Percentiles rank a stretch among this genome's conserved stretches.
phyloP scores from a whole-genome alignment of 2,329 filamentous ascomycete species.

The Eutypella sp. region DNA sequence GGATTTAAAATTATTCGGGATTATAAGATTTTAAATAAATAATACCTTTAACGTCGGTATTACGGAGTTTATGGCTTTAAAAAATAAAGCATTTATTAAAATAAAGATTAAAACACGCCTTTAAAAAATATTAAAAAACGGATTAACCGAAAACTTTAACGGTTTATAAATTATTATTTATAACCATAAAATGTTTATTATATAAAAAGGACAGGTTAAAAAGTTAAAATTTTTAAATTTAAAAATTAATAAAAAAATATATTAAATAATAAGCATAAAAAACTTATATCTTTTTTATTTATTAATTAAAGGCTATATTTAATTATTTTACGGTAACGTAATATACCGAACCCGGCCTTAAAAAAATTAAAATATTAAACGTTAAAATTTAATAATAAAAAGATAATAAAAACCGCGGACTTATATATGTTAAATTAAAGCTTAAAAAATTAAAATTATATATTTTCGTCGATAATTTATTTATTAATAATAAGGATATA shows the following conservation, averaged over 20 bases:
- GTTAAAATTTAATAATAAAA: too few species aligned
- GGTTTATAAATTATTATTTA: background rate
- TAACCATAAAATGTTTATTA: background rate
- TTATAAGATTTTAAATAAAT: too few species aligned
- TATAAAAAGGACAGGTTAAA: background rate
- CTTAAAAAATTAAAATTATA: too few species aligned
- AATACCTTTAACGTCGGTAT: background rate
- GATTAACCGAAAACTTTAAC: too few species aligned
- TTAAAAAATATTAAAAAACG: too few species aligned
- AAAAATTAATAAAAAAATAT: background rate
- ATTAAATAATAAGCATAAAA: constrained; percentile 3
- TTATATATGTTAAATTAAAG: too few species aligned
- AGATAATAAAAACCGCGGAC: too few species aligned
- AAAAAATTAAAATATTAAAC: background rate
- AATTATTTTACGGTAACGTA: background rate
- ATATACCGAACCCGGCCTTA: background rate
- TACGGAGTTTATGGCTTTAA: background rate
- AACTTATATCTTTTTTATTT: constrained; percentile 4
- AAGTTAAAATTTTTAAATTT: background rate
- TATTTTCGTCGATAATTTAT: background rate
- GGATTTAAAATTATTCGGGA: too few species aligned
- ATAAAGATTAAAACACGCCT: background rate
- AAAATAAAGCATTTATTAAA: background rate
- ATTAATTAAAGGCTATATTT: constrained; percentile 2
- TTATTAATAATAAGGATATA: constrained; percentile 2